Evolutionary conservation across 2,329 filamentous ascomycete species (phyloP), one percentile per base, ranked within the genome.

Genomic region (Daldinia sp.): DNA sequence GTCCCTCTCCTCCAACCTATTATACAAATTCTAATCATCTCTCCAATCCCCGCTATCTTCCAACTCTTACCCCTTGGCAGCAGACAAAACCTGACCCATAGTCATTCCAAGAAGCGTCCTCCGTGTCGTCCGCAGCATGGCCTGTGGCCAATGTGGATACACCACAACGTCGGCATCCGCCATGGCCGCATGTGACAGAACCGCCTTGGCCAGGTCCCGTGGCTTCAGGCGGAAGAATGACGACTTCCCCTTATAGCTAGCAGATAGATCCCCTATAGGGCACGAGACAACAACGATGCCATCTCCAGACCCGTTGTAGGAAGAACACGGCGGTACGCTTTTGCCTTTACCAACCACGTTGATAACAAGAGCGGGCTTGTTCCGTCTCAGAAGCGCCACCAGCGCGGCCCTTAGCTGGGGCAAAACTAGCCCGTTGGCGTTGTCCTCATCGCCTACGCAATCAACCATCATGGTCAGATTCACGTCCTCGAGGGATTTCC

Each of bases 381-480:
- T 61, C 3, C 64, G 61, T 21, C 21, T 45, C 8, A 71, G 55
- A 1, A 70, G 55, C n/a, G 70, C 66, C n/a, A 70, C 19, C 39
- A 72, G 19, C 8, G 68, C 47, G 1, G 67, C 60, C 3, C 64
- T 61, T 3, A 72, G 62, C 3, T 66, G 32, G 11, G 60, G 66
- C 45, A 69, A 66, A 10, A 53, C 58, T 9, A 62, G 71, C 8
- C n/a, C 21, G 11, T 2, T n/a, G n/a, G 17, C 11, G 5, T 27
- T 13, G 4, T 25, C 25, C 2, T 50, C 29, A 10, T 11, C 32
- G 2, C 49, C 11, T 68, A 82, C 78, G 71, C 84, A 85, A 70
- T 85, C 85, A 61, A 86, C 71, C 19, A 86, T 72, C 2, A 86
- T 70, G 0, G 80, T 83, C 34, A 87, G 70, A 51, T 79, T 71